Base-by-base conservation (phyloP, 352 stramenopile genomes). In the Phytophthora pini region DNA sequence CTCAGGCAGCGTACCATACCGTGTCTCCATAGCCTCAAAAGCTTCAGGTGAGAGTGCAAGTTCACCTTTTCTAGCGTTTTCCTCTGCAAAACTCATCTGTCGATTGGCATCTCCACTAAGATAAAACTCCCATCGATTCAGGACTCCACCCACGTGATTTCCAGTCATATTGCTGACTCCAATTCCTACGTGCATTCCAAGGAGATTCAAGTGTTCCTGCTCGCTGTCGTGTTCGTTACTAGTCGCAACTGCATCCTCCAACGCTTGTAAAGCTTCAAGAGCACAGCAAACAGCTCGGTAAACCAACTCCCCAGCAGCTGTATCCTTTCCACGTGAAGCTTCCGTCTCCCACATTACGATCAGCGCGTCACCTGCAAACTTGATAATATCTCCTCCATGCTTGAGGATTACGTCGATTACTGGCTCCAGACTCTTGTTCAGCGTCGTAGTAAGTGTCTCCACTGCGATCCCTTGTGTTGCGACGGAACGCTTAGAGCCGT, bases 41-140 rank as follows among this genome's bases (percentile, higher is more conserved):
- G 82, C 80, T 52, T 90, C 78, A 12, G 68, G 61, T 0, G 84
- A 94, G 1, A 96, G 68, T 24, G 89, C 85, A 26, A 97, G 73
- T 53, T 96, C 68, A 4, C 87, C 89, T 46, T 86, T 90, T 32
- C 70, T 61, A 0, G 88, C 83, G 51, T 88, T 79, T 39, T 87
- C 75, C 20, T 96, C 87, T 0, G 87, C 83, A 29, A 71, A 58
- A 38, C 83, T 91, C 80, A 94, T 93, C 39, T 97, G 85, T 0
- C 83, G 50, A 45, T 93, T 94, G n/a, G 84, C 88, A 38, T 91
- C 80, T 24, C 89, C 89, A 11, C 83, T 88, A 12, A 96, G 52
- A 51, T 95, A 95, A 55, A 96, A 96, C 52, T 97, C 89, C 87
- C 87, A 97, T 0, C 88, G 80, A 43, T 94, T 84, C 5, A 92